Percentiles rank a stretch among this genome's conserved stretches.
Evolutionary conservation across 2,329 filamentous ascomycete species (phyloP).

Genomic region (Penicillium rolfsii): DNA sequence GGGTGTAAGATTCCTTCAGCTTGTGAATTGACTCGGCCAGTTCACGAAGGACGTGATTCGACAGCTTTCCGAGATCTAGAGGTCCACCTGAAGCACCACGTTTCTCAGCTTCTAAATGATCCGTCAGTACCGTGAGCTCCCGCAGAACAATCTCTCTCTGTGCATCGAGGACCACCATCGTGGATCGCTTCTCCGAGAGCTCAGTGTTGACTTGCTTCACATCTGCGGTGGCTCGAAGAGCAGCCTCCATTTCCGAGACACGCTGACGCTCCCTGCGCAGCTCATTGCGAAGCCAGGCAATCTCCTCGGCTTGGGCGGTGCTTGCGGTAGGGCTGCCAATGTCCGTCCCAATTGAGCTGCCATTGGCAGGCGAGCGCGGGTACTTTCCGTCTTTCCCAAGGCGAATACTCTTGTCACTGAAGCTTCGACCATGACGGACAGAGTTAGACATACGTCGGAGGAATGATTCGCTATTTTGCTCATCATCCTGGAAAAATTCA

Average conservation of each 20-base stretch:
- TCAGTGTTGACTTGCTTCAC: constrained; percentile 83
- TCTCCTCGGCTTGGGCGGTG: constrained; percentile 64
- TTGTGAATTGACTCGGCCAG: constrained; percentile 65
- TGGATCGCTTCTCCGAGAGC: constrained; percentile 89
- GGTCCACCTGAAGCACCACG: constrained; percentile 76
- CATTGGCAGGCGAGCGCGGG: constrained; percentile 67
- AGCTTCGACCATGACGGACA: constrained; percentile 88
- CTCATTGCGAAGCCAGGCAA: constrained; percentile 68
- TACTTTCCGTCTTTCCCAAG: constrained; percentile 66
- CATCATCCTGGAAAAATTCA: constrained; percentile 82
- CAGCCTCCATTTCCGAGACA: constrained; percentile 73
- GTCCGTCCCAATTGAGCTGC: constrained; percentile 57
- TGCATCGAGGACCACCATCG: constrained; percentile 89
- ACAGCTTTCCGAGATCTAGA: constrained; percentile 74
- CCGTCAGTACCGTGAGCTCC: constrained; percentile 85
- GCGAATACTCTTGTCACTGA: constrained; percentile 68
- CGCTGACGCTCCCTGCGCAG: constrained; percentile 81
- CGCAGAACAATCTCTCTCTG: constrained; percentile 95
- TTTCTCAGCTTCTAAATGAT: constrained; percentile 85
- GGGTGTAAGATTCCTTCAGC: constrained; percentile 77
- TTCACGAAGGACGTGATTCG: constrained; percentile 64
- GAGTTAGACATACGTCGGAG: constrained; percentile 89
- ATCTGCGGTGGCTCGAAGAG: constrained; percentile 61
- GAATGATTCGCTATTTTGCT: constrained; percentile 72
- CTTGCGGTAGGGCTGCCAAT: constrained; percentile 73